These are phyloP conservation scores for Phytophthora ramorum DNA, from an alignment of 352 stramenopile species.

Conservation along the genomic window DNA sequence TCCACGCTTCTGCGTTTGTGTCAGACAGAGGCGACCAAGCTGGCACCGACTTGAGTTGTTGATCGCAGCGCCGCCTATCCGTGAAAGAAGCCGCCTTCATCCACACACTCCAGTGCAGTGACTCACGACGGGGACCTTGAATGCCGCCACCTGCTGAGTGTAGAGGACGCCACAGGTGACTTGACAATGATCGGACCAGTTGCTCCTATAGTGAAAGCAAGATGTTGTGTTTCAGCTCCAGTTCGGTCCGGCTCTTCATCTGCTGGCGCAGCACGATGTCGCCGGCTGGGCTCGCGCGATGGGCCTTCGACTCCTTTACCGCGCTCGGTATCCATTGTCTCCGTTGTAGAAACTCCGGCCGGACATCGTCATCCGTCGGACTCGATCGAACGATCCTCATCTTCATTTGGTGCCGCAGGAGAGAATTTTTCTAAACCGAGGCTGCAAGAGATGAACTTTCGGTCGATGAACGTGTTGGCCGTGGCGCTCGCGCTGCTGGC, in stretches of 20 bases:
- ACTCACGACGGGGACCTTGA: constrained; percentile 19
- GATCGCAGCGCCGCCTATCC: constrained; percentile 16
- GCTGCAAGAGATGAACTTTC: constrained; percentile 33
- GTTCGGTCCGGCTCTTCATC: constrained; percentile 15
- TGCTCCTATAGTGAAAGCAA: constrained; percentile 25
- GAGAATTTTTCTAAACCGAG: neutral
- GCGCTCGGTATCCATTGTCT: constrained; percentile 5
- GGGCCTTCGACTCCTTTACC: constrained; percentile 24
- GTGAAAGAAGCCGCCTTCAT: constrained; percentile 6
- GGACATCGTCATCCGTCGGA: constrained; percentile 24
- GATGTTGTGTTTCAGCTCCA: constrained; percentile 25
- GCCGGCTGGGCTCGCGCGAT: constrained; percentile 11
- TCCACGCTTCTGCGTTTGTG: constrained; percentile 26
- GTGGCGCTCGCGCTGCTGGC: constrained; percentile 34
- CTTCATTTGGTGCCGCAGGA: neutral
- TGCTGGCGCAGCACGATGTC: constrained; percentile 18
- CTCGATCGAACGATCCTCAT: constrained; percentile 32
- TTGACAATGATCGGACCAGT: constrained; percentile 20
- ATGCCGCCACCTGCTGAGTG: neutral
- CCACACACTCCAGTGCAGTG: constrained; percentile 7
- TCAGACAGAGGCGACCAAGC: constrained; percentile 23
- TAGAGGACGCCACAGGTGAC: constrained; percentile 30
- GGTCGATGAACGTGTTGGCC: constrained; percentile 29
- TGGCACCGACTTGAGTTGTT: constrained; percentile 26
- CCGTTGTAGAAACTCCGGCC: neutral